Evolutionary conservation across 768 basidiomycete species (phyloP), one percentile per base, ranked within the genome.

Genomic region (Podaxis sp.): DNA sequence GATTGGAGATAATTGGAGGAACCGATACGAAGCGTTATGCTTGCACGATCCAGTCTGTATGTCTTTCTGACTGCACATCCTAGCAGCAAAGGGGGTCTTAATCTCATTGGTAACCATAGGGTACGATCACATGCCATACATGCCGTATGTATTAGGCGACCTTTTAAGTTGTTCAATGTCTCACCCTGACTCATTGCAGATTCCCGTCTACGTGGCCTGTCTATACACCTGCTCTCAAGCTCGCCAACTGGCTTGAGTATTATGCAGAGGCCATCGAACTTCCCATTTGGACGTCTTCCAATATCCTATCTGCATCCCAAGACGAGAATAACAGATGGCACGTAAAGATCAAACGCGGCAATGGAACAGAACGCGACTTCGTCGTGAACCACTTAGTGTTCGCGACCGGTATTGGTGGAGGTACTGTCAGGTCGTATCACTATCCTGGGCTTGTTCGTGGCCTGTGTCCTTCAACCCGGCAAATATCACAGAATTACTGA

Each of bases 161-260:
- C 33, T 55, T 52, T 52, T 24, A n/a, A 33, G 11, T 41, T 24
- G 24, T 12, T n/a, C 8, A 6, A 33, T 7, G 15, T 19, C 43
- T 36, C 55, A 56, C 1, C 24, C 2, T 25, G 41, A 33, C 50
- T 25, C 3, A n/a, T 52, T 17, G 22, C 57, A 83, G 83, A 12
- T 87, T 86, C 73, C 87, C 85, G 0, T 66, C 79, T 1, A 81
- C 80, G 15, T 87, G 85, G 85, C 85, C 85, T 1, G 78, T 81
- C 5, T 86, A 75, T 51, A 77, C 80, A 0, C 85, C 86, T 1
- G 82, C 85, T 19, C 73, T 70, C 19, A 83, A 86, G 79, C 77
- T 89, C 15, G 85, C 81, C 0, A 80, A 85, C 63, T 88, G 85
- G 84, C 73, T 89, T 11, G 88, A 90, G 67, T 74, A 73, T 8